Base-by-base conservation (phyloP, 257 asterid genomes). In the Solanum pinnatisectum region DNA sequence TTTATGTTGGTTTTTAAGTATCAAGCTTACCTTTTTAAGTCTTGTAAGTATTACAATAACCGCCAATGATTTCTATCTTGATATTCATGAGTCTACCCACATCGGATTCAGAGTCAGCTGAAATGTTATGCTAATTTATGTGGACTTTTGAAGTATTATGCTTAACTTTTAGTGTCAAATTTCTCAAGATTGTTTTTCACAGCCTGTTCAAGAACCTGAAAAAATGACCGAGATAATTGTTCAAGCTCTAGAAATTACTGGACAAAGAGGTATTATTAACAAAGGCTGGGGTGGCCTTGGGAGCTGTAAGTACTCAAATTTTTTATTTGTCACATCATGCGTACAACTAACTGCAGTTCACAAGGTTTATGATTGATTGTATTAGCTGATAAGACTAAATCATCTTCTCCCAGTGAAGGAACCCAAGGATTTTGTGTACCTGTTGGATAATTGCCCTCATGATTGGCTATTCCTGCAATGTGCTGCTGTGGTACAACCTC, bases 261-360 rank as follows among this genome's bases (percentile, higher is more conserved):
- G 93, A 88, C 98, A 94, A 87, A 96, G 99, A 86, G 99, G 99
- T 87, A 95, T 96, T 92, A 95, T 96, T 63, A 95, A 96, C 86
- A 95, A 93, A 93, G 99, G 99, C 92, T 96, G 99, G 99, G 99
- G 98, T 76, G 98, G 98, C 90, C 93, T 96, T 87, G 99, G 99
- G 88, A 87, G 88, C 87, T 74, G 99, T 96, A 93, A 36, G 94
- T 87, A 44, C 88, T 88, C 88, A n/a, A 65, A 42, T 63, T 36
- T 78, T 60, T 86, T 5, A 71, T 40, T 79, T 81, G 86, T 59
- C 67, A 46, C 85, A 79, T 46, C 52, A 23, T 60, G 59, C 23
- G 6, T 63, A 25, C 25, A 27, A 84, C 70, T 20, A 44, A 32
- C 63, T 33, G 84, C 46, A 1, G 25, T 81, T 81, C 68, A 46